Evolutionary conservation across 73 alveolate genomes (phyloP).

Genomic region (Symbiodinium pilosum): DNA sequence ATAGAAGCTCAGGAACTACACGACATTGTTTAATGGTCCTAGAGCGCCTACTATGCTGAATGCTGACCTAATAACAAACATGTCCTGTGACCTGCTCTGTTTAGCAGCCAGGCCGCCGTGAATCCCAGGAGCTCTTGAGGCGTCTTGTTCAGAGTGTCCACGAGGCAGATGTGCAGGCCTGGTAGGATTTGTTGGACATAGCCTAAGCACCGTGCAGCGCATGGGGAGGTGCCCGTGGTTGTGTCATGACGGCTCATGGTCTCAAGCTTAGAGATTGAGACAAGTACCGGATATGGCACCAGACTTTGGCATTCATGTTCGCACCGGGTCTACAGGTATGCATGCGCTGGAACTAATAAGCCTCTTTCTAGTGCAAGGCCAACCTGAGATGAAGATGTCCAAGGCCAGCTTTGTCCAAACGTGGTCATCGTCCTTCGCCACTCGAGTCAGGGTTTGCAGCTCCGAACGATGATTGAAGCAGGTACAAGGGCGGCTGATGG

Average conservation of each 20-base stretch:
- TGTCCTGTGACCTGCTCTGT: background rate
- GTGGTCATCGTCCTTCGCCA: constrained; percentile 31
- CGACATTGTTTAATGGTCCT: background rate
- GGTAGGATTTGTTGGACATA: background rate
- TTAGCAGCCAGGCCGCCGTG: background rate
- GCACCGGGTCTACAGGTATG: background rate
- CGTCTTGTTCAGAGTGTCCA: constrained; percentile 1
- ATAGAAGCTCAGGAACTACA: no score
- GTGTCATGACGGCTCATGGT: background rate
- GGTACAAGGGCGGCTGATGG: no score
- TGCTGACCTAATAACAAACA: no score
- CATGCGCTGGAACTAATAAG: background rate
- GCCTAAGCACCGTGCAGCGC: no score
- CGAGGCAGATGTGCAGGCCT: constrained; percentile 64
- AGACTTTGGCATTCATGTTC: background rate
- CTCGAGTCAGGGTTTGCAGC: background rate
- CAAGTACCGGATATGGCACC: background rate
- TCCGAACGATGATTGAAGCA: background rate
- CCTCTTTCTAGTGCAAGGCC: background rate
- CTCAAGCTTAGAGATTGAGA: background rate
- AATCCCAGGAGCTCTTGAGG: constrained; percentile 57
- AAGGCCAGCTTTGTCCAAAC: constrained; percentile 17
- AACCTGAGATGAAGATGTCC: constrained; percentile 64
- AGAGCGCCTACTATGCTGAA: no score
- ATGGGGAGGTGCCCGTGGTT: background rate